Conservation (phyloP, 2,329 filamentous ascomycete genomes). For the Leptographium wingfieldii region DNA sequence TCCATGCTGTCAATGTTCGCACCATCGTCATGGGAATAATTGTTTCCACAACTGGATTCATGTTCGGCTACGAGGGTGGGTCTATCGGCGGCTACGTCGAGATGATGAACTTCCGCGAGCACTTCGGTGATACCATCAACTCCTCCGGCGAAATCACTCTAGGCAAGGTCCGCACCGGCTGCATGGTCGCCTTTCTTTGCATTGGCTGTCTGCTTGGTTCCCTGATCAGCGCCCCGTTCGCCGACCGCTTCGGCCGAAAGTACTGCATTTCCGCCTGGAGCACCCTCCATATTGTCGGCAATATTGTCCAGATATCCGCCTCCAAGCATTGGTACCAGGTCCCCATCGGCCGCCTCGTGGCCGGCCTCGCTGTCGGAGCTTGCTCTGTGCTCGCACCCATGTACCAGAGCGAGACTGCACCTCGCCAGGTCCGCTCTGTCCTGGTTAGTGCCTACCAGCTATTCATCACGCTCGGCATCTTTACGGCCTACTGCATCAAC, state of each 20-base stretch:
- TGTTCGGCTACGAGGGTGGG: conserved; percentile 18
- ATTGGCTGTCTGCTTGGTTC: conserved; percentile 50
- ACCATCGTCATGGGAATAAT: background rate
- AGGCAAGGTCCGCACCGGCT: conserved; percentile 46
- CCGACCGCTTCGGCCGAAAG: conserved; percentile 52
- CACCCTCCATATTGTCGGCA: conserved; percentile 49
- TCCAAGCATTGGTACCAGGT: conserved; percentile 47
- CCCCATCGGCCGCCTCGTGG: conserved; percentile 50
- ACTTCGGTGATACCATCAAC: conserved; percentile 23
- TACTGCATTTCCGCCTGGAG: conserved; percentile 50
- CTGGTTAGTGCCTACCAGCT: conserved; percentile 58
- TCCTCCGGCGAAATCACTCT: conserved; percentile 27
- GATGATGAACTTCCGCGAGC: conserved; percentile 1
- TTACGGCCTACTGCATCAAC: conserved; percentile 54
- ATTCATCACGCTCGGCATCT: conserved; percentile 60
- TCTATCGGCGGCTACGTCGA: conserved; percentile 2
- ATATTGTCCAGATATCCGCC: conserved; percentile 53
- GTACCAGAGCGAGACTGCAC: conserved; percentile 61
- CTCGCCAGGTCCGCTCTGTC: conserved; percentile 51
- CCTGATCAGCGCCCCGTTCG: conserved; percentile 45
- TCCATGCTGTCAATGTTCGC: background rate
- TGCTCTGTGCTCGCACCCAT: conserved; percentile 62
- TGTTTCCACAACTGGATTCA: conserved; percentile 1
- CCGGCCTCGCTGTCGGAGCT: conserved; percentile 55
- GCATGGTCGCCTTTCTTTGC: conserved; percentile 49